phyloP scores from a whole-genome alignment of 768 basidiomycete species.

The Mycena latifolia region DNA sequence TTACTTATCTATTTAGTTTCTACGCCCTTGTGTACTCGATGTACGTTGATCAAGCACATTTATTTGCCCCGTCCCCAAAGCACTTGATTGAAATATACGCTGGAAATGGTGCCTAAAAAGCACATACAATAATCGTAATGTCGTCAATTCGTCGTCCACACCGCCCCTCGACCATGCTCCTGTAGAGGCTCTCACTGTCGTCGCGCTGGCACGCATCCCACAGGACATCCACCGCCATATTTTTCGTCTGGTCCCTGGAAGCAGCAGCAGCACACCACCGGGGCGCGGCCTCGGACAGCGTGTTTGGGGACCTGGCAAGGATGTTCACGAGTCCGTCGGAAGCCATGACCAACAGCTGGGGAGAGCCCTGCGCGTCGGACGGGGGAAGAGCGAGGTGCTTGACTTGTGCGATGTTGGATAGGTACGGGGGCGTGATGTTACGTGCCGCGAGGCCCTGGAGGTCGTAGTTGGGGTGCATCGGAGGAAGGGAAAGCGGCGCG shows the following conservation, averaged over 20 bases:
- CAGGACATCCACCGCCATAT: slow-evolving; percentile 20
- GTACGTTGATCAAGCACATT: no score
- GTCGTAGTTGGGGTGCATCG: slow-evolving; percentile 25
- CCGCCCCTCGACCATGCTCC: slow-evolving; percentile 1
- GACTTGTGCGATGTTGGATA: slow-evolving; percentile 35
- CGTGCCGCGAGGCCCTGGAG: slow-evolving; percentile 20
- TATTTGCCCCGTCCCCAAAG: no score
- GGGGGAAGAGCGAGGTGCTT: slow-evolving; percentile 10
- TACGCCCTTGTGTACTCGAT: no score
- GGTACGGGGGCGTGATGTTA: slow-evolving; percentile 34
- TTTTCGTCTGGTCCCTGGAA: neutral
- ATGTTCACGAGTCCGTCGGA: slow-evolving; percentile 15
- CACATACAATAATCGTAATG: slow-evolving; percentile 23
- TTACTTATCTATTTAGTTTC: no score
- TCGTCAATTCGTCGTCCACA: slow-evolving; percentile 25
- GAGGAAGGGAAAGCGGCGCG: slow-evolving; percentile 17
- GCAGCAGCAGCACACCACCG: slow-evolving; percentile 1
- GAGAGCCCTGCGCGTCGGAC: neutral
- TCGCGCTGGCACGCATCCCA: slow-evolving; percentile 1
- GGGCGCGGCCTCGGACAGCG: neutral
- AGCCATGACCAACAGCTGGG: slow-evolving; percentile 1
- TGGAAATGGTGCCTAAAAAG: no score
- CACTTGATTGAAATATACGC: no score
- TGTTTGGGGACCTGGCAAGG: neutral
- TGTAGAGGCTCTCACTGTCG: slow-evolving; percentile 1